Base-by-base conservation (phyloP, 768 basidiomycete genomes). In the Leucocoprinus sp. region DNA sequence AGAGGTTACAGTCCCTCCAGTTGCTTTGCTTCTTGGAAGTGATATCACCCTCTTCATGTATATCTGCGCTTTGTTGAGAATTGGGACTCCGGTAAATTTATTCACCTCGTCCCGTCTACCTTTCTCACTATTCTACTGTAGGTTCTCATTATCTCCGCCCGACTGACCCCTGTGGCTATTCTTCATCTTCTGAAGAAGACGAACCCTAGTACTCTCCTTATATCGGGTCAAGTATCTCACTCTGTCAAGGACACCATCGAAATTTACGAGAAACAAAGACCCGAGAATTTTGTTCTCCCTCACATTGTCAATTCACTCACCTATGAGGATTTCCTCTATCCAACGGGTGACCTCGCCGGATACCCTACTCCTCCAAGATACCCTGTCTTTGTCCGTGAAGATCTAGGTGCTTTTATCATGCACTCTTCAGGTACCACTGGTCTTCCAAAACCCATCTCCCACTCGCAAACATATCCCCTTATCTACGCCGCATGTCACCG, bases 401-500 rank as follows among this genome's bases (percentile, higher is more conserved):
- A 70, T 45, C 52, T 62, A 1, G 64, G 69, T 12, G 66, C 66
- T 0, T 43, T 72, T 12, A 70, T 74, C n/a, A 50, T 75, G 42
- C 74, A 75, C 49, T 71, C 72, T 0, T 74, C 70, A 3, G 74
- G 73, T 9, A 74, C 72, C 4, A 72, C 71, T 2, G 74, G 71
- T n/a, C 59, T 71, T 28, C 73, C 73, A 1, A 75, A 75, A 53
- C 63, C 71, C 1, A 67, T 75, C 22, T 60, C 52, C 37, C 64
- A 66, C 29, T 55, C 61, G 5, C 64, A 64, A 29, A 55, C 60
- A 0, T 68, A 62, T 37, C 49, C 60, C 5, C 58, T 69, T 8
- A 37, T 62, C 5, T 67, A 59, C 35, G 63, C 64, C 4, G 55
- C 63, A 0, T 63, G 62, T 34, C 67, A 69, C 46, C 57, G 60